These are phyloP conservation scores for Centella asiatica DNA, from an alignment of 129 eudicot species.

Conservation along the genomic window DNA sequence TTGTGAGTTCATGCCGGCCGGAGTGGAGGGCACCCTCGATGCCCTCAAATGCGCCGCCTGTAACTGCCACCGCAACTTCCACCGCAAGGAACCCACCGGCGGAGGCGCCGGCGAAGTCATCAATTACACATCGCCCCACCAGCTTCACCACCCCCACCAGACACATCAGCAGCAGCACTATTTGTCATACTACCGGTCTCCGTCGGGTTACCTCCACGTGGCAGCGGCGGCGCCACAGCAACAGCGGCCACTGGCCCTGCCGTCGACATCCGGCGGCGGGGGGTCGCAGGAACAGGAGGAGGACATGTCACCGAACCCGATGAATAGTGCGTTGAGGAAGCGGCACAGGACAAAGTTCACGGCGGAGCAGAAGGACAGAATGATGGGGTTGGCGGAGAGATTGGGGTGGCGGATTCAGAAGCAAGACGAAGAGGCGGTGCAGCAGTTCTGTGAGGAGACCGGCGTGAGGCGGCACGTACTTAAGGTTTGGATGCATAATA, in stretches of 20 bases:
- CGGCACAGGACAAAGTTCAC: constrained; percentile 50
- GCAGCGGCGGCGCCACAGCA: constrained; percentile 22
- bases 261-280: constrained; percentile 43
- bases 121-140: constrained; percentile 15
- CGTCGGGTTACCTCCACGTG: constrained; percentile 42
- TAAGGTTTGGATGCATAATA: constrained; percentile 76
- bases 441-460: constrained; percentile 41
- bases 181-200: constrained; percentile 30
- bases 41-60: constrained; percentile 67
- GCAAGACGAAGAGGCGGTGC: constrained; percentile 41
- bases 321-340: constrained; percentile 20
- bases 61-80: constrained; percentile 63
- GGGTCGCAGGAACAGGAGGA: constrained; percentile 29
- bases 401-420: constrained; percentile 66
- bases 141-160: constrained; percentile 14
- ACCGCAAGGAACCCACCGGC: constrained; percentile 31
- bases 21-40: constrained; percentile 47
- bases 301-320: constrained; percentile 25
- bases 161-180: constrained; percentile 21
- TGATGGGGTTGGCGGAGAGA: constrained; percentile 41
- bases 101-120: constrained; percentile 3
- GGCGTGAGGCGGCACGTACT: constrained; percentile 56
- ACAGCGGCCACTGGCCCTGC: constrained; percentile 39
- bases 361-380: constrained; percentile 54
- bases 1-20: constrained; percentile 61